Conservation (phyloP, 1,139 yeast genomes). For the Blastobotrys niveus region DNA sequence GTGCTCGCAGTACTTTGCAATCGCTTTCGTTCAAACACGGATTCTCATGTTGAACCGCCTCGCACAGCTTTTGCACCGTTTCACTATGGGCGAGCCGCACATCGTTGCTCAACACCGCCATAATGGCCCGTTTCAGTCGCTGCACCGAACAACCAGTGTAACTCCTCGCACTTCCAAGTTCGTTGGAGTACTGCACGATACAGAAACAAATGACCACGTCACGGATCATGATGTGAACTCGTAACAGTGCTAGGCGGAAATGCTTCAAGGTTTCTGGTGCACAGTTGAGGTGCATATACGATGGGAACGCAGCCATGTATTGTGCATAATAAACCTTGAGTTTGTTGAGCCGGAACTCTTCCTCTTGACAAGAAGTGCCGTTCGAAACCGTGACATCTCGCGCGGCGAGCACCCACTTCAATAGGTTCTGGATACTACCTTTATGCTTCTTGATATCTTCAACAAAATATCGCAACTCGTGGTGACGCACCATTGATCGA, state of each 20-base stretch:
- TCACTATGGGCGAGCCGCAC: constrained; percentile 12
- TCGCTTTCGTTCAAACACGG: constrained; percentile 22
- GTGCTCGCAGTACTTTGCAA: constrained; percentile 18
- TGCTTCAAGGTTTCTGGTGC: constrained; percentile 24
- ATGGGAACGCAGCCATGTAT: constrained; percentile 19
- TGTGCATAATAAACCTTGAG: constrained; percentile 3
- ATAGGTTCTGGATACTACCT: constrained; percentile 18
- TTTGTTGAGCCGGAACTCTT: constrained; percentile 5
- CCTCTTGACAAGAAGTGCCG: background rate
- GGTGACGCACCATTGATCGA: constrained; percentile 11
- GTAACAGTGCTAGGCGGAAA: constrained; percentile 22
- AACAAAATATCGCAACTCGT: constrained; percentile 22
- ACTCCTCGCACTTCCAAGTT: constrained; percentile 13
- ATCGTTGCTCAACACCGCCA: constrained; percentile 17
- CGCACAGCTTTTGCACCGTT: constrained; percentile 15
- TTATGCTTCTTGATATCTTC: constrained; percentile 20
- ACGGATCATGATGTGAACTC: constrained; percentile 20
- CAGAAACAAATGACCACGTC: constrained; percentile 25
- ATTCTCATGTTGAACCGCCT: constrained; percentile 20
- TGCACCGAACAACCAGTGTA: constrained; percentile 17
- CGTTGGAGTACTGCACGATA: constrained; percentile 22
- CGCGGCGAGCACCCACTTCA: constrained; percentile 18
- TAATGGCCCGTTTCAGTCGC: constrained; percentile 21
- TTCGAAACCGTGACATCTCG: background rate
- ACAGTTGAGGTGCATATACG: constrained; percentile 14